Evolutionary conservation across 805 yeast species (phyloP).

Genomic region (Yarrowia keelungensis): DNA sequence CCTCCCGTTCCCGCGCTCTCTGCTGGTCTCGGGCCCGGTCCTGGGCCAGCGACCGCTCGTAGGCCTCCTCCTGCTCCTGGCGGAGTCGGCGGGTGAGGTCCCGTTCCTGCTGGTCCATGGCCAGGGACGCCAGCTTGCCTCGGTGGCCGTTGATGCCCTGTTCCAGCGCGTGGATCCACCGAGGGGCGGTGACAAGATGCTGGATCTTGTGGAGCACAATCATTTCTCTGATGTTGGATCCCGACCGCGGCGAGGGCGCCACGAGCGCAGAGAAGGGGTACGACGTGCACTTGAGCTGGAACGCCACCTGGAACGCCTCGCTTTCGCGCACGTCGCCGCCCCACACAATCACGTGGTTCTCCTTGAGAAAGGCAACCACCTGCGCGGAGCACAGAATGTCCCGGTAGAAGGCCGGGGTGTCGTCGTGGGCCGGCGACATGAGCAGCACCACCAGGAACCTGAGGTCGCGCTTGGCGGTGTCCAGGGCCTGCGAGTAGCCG

Average conservation of each 20-base stretch:
- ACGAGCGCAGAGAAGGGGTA: conserved; percentile 85
- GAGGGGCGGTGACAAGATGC: conserved; percentile 55
- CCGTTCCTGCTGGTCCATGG: conserved; percentile 68
- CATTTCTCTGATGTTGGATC: conserved; percentile 57
- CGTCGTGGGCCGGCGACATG: conserved; percentile 75
- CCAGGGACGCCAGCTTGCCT: conserved; percentile 59
- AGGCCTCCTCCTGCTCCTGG: conserved; percentile 78
- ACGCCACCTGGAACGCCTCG: conserved; percentile 84
- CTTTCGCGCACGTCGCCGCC: conserved; percentile 83
- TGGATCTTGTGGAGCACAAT: conserved; percentile 68
- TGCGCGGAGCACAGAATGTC: conserved; percentile 58
- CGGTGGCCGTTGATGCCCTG: conserved; percentile 54
- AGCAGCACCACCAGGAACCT: conserved; percentile 77
- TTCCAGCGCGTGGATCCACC: conserved; percentile 54
- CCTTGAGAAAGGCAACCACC: conserved; percentile 58
- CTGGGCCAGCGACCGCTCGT: conserved; percentile 68
- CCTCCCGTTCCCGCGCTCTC: conserved; percentile 45
- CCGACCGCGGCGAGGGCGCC: conserved; percentile 61
- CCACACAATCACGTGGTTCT: conserved; percentile 73
- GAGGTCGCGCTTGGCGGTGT: conserved; percentile 66
- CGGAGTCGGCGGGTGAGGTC: conserved; percentile 63
- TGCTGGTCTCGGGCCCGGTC: conserved; percentile 64
- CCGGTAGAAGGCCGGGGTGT: conserved; percentile 59
- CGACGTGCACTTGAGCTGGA: conserved; percentile 70
- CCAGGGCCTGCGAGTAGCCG: conserved; percentile 78